Evolutionary conservation across 257 asterid species (phyloP), one percentile per base, ranked within the genome.

Genomic region (Parsonsia alboflavescens): DNA sequence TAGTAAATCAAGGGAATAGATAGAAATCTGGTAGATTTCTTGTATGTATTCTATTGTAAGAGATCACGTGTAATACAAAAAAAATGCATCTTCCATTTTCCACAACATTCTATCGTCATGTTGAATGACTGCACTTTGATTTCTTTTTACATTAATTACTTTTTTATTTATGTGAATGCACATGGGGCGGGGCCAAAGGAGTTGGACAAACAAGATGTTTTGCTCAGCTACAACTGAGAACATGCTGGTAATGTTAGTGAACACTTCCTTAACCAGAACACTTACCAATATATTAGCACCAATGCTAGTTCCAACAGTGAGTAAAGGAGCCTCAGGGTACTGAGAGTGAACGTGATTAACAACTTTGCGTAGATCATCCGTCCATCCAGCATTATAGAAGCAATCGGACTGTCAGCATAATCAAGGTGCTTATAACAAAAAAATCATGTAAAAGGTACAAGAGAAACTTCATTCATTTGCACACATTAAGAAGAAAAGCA

Each of bases 301-400:
- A 74, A 93, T 90, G 89, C 98, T 93, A 66, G 96, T 88, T 71
- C 98, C 98, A 74, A 90, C 89, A 53, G 81, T 81, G 84, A 81
- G 86, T 75, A 93, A 78, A 84, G 98, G 96, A 83, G 97, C 89
- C 70, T 85, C 91, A 1, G 91, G 92, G 79, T 84, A 75, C 75
- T 82, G 86, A 68, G 77, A 72, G 71, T 91, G 96, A 76, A 93
- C 66, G 83, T 90, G 89, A 72, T 85, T 86, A 75, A 91, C 87
- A 80, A 93, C 92, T 80, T 77, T 86, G 21, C 97, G 83, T 53
- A 88, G 78, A 61, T 93, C 98, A 71, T 89, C 93, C 33, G 97
- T 89, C 97, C 97, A 93, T 81, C 95, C 97, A 81, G 86, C 97
- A 83, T 89, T 86, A 69, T 91, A 93, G 80, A 90, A 86, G 86